Evolutionary conservation across 2,329 filamentous ascomycete genomes (phyloP), one percentile per base, ranked within the genome.

Genomic region (Helminthosporium solani): DNA sequence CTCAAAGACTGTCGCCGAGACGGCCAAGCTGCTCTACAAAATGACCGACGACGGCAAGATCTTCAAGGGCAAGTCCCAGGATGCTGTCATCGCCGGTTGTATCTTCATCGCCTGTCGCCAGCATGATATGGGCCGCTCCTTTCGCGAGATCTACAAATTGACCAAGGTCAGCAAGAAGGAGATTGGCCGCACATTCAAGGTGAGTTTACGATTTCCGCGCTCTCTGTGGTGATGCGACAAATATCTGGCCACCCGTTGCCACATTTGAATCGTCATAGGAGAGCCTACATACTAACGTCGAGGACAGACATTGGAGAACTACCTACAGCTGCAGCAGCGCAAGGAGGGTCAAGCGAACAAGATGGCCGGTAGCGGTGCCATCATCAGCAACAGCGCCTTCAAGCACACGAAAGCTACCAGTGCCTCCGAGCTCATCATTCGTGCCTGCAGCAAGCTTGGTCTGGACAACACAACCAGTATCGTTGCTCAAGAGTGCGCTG

Each of bases 91-190:
- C 57, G 94, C 94, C 4, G 90, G 91, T 6, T 96, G 91, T 73
- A 94, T 99, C 71, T 97, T 99, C 77, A 92, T 99, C 61, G 90
- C 94, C 33, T 97, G 92, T 70, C 90, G 94, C 35, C 90, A 96
- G 71, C 87, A 89, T 65, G 83, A 85, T 51, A 86, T 91, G 23
- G 86, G 88, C 3, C 87, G 94, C 56, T 95, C 90, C 3, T 99
- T 99, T 75, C 84, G 88, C 39, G 95, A 99, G 70, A 94, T 99
- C 62, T 95, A 88, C 74, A 86, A 90, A 50, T 78, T 97, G 68
- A 99, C 94, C 7, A 89, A 88, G 58, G 92, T 99, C 21, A 86
- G 87, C 50, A 96, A 97, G 77, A 97, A 97, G 75, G 95, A 99
- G 67, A 96, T 99, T 53, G 94, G 94, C 18, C 80, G 91, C 47